phyloP scores from a whole-genome alignment of 23 red algal genomes.

The Gracilaria caudata region DNA sequence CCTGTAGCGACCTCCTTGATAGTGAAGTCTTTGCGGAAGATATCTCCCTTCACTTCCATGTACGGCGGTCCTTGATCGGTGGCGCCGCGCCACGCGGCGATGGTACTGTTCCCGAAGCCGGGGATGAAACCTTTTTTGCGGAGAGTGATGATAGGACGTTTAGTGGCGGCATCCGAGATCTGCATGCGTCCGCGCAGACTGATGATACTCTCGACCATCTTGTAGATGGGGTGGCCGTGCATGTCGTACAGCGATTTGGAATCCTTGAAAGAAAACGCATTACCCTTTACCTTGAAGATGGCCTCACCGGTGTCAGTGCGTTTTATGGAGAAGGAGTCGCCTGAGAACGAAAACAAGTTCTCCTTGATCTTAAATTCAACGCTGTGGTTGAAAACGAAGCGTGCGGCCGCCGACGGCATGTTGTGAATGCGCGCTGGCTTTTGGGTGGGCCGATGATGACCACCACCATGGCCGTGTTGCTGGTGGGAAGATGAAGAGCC shows the following conservation, averaged over 20 bases:
- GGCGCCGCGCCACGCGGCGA: conserved; percentile 63
- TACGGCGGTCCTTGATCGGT: conserved; percentile 43
- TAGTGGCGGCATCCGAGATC: conserved; percentile 36
- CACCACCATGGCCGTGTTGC: background rate
- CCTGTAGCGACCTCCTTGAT: conserved; percentile 49
- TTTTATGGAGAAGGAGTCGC: conserved; percentile 66
- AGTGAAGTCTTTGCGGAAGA: conserved; percentile 67
- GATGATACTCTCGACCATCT: conserved; percentile 56
- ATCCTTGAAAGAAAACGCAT: conserved; percentile 63
- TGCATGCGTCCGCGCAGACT: conserved; percentile 67
- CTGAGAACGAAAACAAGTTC: conserved; percentile 65
- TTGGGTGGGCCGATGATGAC: background rate
- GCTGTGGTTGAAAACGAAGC: conserved; percentile 51
- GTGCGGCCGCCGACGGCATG: conserved; percentile 29
- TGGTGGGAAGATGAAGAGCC: conserved; percentile 24
- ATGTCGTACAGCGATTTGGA: conserved; percentile 64
- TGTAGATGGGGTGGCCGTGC: conserved; percentile 47
- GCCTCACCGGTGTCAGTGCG: conserved; percentile 43
- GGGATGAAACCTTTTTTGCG: conserved; percentile 73
- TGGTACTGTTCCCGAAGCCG: conserved; percentile 60
- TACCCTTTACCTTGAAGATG: conserved; percentile 68
- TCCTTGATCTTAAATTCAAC: conserved; percentile 73
- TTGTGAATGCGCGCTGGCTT: background rate
- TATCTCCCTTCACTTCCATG: conserved; percentile 66
- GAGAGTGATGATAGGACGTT: conserved; percentile 57